Conservation (phyloP, 169 alveolate genomes). For the Plasmodium sp. region DNA sequence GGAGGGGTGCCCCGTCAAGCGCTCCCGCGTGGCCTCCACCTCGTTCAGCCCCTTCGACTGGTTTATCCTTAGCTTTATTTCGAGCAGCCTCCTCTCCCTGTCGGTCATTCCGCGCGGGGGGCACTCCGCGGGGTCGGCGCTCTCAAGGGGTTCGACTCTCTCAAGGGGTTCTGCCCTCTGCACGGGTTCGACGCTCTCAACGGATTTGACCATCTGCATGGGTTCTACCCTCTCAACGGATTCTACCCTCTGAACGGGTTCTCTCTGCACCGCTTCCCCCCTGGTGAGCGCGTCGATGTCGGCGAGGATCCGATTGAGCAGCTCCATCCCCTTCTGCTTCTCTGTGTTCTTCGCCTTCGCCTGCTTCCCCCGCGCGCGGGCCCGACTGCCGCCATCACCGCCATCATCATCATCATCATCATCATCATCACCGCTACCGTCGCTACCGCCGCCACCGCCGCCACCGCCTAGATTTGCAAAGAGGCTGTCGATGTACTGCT, state of each 20-base stretch:
- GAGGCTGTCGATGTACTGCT: slow-evolving; percentile 14
- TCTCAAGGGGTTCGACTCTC: too few relatives aligned
- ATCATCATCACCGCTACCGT: neutral
- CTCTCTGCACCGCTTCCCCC: neutral
- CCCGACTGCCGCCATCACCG: neutral
- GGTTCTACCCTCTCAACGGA: too few relatives aligned
- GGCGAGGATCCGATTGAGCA: slow-evolving; percentile 28
- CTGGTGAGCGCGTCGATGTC: slow-evolving; percentile 5
- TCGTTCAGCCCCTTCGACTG: slow-evolving; percentile 44
- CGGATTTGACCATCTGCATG: too few relatives aligned
- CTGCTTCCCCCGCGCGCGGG: neutral
- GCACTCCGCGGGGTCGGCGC: neutral
- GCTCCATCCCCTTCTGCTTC: slow-evolving; percentile 47
- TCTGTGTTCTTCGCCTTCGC: slow-evolving; percentile 15
- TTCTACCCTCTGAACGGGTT: too few relatives aligned
- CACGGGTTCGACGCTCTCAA: neutral
- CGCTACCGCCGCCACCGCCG: neutral
- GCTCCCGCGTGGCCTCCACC: slow-evolving; percentile 25
- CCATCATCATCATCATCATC: neutral
- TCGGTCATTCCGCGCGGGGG: slow-evolving; percentile 9
- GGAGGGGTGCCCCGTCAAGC: neutral
- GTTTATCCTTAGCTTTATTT: slow-evolving; percentile 39
- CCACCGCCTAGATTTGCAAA: neutral
- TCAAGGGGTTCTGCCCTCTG: neutral
- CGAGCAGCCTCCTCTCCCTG: slow-evolving; percentile 15